These are phyloP conservation scores for Hawksworthiomyces lignivorus DNA, from an alignment of 2,329 filamentous ascomycete species.

Conservation along the genomic window DNA sequence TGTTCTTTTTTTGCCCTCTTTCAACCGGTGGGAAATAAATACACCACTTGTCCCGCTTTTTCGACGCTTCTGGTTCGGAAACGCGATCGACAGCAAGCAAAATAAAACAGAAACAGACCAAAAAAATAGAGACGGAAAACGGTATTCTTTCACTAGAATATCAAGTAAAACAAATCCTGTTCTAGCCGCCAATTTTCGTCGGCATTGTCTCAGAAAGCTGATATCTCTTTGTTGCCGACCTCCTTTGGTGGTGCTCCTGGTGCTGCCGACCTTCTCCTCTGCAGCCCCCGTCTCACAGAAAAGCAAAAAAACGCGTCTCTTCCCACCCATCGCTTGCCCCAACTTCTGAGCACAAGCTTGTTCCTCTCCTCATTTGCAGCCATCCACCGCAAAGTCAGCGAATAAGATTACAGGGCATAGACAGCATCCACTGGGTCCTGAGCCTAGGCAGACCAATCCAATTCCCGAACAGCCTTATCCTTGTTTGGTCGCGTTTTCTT, in stretches of 20 bases:
- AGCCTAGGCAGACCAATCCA: conserved; percentile 7
- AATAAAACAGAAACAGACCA: neutral
- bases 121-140: neutral
- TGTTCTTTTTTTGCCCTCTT: conserved; percentile 1
- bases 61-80: conserved; percentile 1
- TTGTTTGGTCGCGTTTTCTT: conserved; percentile 8
- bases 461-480: conserved; percentile 9
- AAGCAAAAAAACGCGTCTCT: too few species aligned
- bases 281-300: too few species aligned
- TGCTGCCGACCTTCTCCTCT: too few species aligned
- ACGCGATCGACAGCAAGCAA: conserved; percentile 5
- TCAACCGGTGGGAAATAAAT: too few species aligned
- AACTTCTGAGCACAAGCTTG: neutral
- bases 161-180: too few species aligned
- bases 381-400: neutral
- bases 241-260: too few species aligned
- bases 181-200: too few species aligned
- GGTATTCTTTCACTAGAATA: too few species aligned
- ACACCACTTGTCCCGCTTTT: neutral
- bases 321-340: too few species aligned
- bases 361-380: neutral
- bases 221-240: too few species aligned
- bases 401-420: neutral
- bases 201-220: too few species aligned
- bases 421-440: neutral